These are phyloP conservation scores for Trypanosoma caninum DNA, from an alignment of 208 protist genomes.

Conservation along the genomic window DNA sequence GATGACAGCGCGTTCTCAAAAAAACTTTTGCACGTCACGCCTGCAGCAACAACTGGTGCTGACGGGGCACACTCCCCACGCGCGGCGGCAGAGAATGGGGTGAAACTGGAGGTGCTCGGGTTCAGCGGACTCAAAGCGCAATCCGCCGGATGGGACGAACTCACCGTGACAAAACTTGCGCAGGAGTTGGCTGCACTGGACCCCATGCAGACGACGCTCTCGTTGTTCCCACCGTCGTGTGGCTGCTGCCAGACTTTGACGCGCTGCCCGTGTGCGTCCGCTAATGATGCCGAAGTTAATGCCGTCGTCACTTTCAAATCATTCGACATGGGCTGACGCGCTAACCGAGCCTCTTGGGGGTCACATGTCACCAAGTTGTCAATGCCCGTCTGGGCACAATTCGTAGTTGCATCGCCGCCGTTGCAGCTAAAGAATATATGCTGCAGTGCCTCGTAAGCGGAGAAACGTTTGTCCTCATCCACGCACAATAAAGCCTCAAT, in stretches of 20 bases:
- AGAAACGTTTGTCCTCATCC: slow-evolving; percentile 41
- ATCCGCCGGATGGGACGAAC: slow-evolving; percentile 16
- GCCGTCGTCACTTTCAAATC: too few relatives aligned
- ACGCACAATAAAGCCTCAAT: slow-evolving; percentile 45
- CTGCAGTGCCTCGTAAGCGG: slow-evolving; percentile 38
- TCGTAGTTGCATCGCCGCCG: background rate
- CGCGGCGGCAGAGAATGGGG: background rate
- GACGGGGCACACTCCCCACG: slow-evolving; percentile 6
- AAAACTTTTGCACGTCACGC: slow-evolving; percentile 3
- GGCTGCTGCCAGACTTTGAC: background rate
- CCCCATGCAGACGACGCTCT: too few relatives aligned
- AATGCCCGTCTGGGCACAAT: background rate
- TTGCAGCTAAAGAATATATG: slow-evolving; percentile 50
- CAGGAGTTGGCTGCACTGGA: too few relatives aligned
- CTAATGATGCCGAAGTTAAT: too few relatives aligned
- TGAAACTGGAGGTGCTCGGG: slow-evolving; percentile 1
- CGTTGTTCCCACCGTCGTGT: too few relatives aligned
- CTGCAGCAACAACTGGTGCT: background rate
- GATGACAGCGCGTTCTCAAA: slow-evolving; percentile 15
- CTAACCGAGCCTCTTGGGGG: too few relatives aligned
- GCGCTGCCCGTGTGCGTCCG: background rate
- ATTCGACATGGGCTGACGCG: too few relatives aligned
- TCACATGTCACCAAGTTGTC: too few relatives aligned
- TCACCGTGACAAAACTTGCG: slow-evolving; percentile 19
- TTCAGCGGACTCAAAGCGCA: background rate